These are phyloP conservation scores for Rhododendron henanense DNA, from an alignment of 148 eudicot species.

Conservation along the genomic window DNA sequence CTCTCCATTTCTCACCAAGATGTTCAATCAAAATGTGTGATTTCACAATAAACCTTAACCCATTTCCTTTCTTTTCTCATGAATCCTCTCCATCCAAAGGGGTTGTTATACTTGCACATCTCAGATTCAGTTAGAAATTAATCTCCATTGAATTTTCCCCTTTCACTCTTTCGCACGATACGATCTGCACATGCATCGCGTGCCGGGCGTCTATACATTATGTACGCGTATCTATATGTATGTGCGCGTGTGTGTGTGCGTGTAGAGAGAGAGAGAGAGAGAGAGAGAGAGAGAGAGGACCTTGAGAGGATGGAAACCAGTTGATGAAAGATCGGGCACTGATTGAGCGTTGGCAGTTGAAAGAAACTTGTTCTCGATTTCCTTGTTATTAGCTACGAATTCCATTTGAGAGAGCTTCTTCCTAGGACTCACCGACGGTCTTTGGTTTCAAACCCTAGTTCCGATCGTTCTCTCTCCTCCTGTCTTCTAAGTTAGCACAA, in stretches of 20 bases:
- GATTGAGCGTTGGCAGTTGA: slow-evolving; percentile 45
- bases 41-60: no score
- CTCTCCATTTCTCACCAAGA: no score
- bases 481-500: background rate
- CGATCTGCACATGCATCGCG: no score
- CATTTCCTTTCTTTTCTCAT: no score
- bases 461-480: background rate
- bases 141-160: no score
- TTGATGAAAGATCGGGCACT: slow-evolving; percentile 55
- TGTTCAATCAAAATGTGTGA: no score
- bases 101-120: no score
- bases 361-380: slow-evolving; percentile 21
- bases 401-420: slow-evolving; percentile 24
- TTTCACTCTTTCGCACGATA: no score
- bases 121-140: no score
- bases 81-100: no score
- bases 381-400: slow-evolving; percentile 29
- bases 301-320: slow-evolving; percentile 81
- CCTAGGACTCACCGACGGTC: background rate
- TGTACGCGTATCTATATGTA: background rate
- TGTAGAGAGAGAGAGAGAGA: background rate
- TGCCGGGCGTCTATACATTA: no score
- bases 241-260: no score
- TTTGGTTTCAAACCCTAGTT: background rate
- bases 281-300: slow-evolving; percentile 25